phyloP scores from a whole-genome alignment of 768 basidiomycete species.

The Amanita molliuscula region DNA sequence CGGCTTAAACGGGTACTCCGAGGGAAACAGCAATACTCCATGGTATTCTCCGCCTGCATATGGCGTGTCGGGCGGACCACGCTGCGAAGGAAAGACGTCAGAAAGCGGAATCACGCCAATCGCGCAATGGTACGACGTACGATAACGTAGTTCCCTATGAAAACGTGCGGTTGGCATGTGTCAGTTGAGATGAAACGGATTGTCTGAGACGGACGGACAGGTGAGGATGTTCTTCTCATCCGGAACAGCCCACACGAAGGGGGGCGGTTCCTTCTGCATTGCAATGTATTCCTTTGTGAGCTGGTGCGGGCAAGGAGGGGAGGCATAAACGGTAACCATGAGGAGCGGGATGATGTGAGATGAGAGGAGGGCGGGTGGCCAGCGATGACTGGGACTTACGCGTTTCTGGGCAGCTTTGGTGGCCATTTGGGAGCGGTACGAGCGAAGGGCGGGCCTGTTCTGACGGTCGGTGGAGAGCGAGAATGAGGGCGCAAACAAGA shows the following conservation, averaged over 20 bases:
- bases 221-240: slow-evolving; percentile 97
- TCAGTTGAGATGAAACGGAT: neutral
- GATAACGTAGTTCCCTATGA: slow-evolving; percentile 87
- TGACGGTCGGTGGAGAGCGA: slow-evolving; percentile 1
- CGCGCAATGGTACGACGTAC: slow-evolving; percentile 28
- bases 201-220: slow-evolving; percentile 44
- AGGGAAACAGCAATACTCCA: slow-evolving; percentile 83
- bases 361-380: slow-evolving; percentile 3
- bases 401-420: slow-evolving; percentile 83
- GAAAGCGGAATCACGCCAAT: slow-evolving; percentile 9
- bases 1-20: slow-evolving; percentile 95
- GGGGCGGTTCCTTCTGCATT: slow-evolving; percentile 91
- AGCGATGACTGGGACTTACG: slow-evolving; percentile 26
- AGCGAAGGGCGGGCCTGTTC: slow-evolving; percentile 3
- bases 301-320: slow-evolving; percentile 22
- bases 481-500: neutral
- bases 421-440: slow-evolving; percentile 41
- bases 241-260: slow-evolving; percentile 91
- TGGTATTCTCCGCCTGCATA: slow-evolving; percentile 92
- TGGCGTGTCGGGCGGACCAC: slow-evolving; percentile 90
- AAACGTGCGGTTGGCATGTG: slow-evolving; percentile 2
- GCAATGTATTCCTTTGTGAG: slow-evolving; percentile 81
- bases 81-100: slow-evolving; percentile 30
- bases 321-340: neutral
- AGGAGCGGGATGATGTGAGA: slow-evolving; percentile 1